These are phyloP conservation scores for Comarum palustre DNA, from an alignment of 306 rosid species.

Conservation along the genomic window DNA sequence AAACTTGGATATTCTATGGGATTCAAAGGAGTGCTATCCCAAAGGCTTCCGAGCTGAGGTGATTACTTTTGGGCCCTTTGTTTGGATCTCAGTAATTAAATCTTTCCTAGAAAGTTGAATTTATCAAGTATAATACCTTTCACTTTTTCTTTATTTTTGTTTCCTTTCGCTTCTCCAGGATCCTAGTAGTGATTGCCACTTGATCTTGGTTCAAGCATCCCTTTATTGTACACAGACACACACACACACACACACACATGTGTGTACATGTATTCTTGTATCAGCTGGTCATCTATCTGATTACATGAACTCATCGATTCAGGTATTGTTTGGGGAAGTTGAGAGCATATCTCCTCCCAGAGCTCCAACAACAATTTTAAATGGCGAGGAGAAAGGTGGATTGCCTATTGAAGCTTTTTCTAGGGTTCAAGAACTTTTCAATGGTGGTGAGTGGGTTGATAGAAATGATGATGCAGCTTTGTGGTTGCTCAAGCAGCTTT, in stretches of 20 bases:
- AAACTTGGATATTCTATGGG: conserved; percentile 94
- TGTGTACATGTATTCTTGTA: neutral
- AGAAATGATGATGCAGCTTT: conserved; percentile 83
- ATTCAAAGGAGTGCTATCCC: conserved; percentile 81
- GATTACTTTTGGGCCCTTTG: conserved; percentile 28
- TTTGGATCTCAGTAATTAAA: conserved; percentile 7
- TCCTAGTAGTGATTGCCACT: neutral
- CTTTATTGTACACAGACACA: neutral
- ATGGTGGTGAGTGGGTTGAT: conserved; percentile 86
- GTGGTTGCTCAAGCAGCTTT: conserved; percentile 87
- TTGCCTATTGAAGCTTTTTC: conserved; percentile 96
- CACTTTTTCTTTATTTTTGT: neutral
- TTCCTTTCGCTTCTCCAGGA: conserved; percentile 5
- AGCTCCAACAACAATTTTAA: conserved; percentile 68
- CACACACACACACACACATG: neutral
- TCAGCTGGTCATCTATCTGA: conserved; percentile 25
- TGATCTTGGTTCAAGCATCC: conserved; percentile 5
- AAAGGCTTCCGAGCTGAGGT: conserved; percentile 97
- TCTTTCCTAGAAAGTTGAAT: neutral
- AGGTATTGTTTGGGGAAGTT: conserved; percentile 95
- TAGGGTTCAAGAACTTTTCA: conserved; percentile 93
- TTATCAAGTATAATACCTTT: neutral
- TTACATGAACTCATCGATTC: conserved; percentile 28
- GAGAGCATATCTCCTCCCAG: conserved; percentile 74
- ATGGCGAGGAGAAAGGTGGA: conserved; percentile 96